Evolutionary conservation across 2,329 filamentous ascomycete species (phyloP).

Genomic region (Spiromastix sp.): DNA sequence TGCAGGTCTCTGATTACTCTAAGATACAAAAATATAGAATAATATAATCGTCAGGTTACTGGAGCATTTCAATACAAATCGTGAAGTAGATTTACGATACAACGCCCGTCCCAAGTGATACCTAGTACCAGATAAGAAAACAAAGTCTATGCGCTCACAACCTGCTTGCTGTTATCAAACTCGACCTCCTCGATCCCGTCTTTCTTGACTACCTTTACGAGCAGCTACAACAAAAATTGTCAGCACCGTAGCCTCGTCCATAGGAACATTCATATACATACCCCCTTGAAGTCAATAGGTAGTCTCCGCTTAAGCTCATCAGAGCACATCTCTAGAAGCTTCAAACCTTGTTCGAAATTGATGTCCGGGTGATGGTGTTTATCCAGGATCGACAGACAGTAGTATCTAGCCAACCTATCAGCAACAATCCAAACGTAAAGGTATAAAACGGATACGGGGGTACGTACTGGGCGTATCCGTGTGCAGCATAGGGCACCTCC

Average conservation of each 20-base stretch:
- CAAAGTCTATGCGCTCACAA: slow-evolving; percentile 33
- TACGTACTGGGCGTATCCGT: slow-evolving; percentile 90
- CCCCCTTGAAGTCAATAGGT: slow-evolving; percentile 98
- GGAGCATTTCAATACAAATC: too few relatives aligned
- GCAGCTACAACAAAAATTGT: slow-evolving; percentile 32
- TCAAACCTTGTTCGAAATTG: slow-evolving; percentile 75
- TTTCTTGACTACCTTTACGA: slow-evolving; percentile 88
- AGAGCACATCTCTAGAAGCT: slow-evolving; percentile 87
- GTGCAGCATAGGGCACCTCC: slow-evolving; percentile 85
- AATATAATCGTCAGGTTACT: too few relatives aligned
- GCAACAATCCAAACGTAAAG: slow-evolving; percentile 1
- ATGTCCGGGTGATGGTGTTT: slow-evolving; percentile 98
- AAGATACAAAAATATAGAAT: too few relatives aligned
- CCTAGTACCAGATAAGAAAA: too few relatives aligned
- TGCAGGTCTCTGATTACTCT: too few relatives aligned
- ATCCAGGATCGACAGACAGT: slow-evolving; percentile 93
- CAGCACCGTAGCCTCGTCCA: too few relatives aligned
- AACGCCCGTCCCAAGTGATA: slow-evolving; percentile 19
- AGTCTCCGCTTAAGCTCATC: slow-evolving; percentile 94
- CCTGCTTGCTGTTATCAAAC: slow-evolving; percentile 67
- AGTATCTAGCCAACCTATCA: slow-evolving; percentile 55
- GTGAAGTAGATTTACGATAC: too few relatives aligned
- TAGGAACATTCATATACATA: slow-evolving; percentile 45
- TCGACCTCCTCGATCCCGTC: slow-evolving; percentile 79
- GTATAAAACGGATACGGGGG: not conserved